Base-by-base conservation (phyloP, 192 early-diverging fungal genomes). In the Podila horticola region DNA sequence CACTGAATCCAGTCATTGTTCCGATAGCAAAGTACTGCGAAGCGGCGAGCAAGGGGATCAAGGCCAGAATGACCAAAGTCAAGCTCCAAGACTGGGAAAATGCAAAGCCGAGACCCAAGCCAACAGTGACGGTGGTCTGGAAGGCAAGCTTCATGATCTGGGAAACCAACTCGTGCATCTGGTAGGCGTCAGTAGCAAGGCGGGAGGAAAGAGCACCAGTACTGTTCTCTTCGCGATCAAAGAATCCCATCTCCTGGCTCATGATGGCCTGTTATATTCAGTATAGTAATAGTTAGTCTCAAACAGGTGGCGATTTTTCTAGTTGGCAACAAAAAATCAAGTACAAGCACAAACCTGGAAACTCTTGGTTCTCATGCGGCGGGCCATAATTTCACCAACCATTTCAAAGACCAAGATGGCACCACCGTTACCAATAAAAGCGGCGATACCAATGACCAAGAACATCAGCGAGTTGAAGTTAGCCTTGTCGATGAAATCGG, bases 181-280 rank as follows among this genome's bases (percentile, higher is more conserved):
- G 89, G 76, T 50, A 93, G 81, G 94, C 94, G 82, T 95, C 95
- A 2, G 86, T 88, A 36, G 92, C 90, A 62, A 97, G 83, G 26
- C 94, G 90, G 34, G 92, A 94, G 20, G 94, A 88, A 28, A 97
- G 87, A 64, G 94, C 94, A 48, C 94, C 94, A 1, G 91, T 92
- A 67, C 89, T 84, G 74, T 93, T 94, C 67, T 86, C 84, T 66
- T 89, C 87, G 15, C 76, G 58, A 81, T 98, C 96, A 82, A 96
- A 98, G 86, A 91, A 98, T 4, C 83, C 93, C 69, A 96, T 94
- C 31, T 97, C 93, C 81, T 98, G 96, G n/a, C 88, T 84, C 62
- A 97, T 70, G 64, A 98, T 92, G 22, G 92, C 84, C 63, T 79
- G 61, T 6, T 41, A 41, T 0, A 15, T 26, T 5, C 1, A 49